phyloP scores from a whole-genome alignment of 441 rosid species.

The Euphorbia schlechtendalii region DNA sequence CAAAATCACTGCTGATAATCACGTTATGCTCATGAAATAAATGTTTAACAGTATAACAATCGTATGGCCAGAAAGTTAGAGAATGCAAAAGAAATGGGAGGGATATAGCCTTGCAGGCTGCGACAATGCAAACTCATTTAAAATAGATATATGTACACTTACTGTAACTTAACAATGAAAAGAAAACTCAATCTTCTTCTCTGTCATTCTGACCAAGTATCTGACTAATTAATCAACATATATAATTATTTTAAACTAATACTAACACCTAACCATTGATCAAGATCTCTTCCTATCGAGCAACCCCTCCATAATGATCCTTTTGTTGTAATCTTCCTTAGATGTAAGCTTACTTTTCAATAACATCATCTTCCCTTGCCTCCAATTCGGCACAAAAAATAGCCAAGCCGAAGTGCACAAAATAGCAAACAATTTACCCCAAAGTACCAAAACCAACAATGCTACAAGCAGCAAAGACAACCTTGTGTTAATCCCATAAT shows the following conservation, averaged over 20 bases:
- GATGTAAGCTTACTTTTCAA: neutral
- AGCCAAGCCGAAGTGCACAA: neutral
- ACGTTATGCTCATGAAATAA: too few relatives aligned
- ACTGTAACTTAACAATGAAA: too few relatives aligned
- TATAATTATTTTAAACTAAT: neutral
- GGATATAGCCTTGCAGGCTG: too few relatives aligned
- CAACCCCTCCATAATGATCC: neutral
- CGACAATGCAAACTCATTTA: too few relatives aligned
- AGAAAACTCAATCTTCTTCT: too few relatives aligned
- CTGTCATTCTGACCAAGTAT: too few relatives aligned
- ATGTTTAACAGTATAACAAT: too few relatives aligned
- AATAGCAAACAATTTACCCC: neutral
- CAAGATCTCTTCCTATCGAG: neutral
- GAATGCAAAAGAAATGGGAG: too few relatives aligned
- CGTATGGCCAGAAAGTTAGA: too few relatives aligned
- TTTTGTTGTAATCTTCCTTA: neutral
- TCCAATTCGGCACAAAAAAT: neutral
- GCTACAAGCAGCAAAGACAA: neutral
- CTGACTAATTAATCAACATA: too few relatives aligned
- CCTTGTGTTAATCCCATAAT: neutral
- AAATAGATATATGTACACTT: too few relatives aligned
- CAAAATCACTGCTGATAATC: too few relatives aligned
- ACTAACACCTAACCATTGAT: neutral
- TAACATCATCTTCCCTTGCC: neutral
- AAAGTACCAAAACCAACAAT: neutral